These are phyloP conservation scores for Dalbergia cochinchinensis DNA, from an alignment of 306 rosid genomes.

Conservation along the genomic window DNA sequence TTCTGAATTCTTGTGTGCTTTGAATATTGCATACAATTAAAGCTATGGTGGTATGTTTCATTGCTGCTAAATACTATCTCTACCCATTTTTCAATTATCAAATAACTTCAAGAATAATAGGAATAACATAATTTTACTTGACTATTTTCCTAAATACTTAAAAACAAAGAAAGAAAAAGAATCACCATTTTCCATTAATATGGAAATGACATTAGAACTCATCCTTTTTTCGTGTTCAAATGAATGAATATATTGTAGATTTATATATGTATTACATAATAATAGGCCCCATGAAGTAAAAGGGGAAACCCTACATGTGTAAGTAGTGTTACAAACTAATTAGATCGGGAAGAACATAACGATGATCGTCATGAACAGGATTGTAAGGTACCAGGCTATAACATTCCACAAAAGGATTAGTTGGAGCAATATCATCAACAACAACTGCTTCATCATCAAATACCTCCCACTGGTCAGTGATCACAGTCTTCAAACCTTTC, in stretches of 20 bases:
- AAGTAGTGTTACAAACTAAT: not conserved
- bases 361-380: conserved; percentile 9
- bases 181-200: no score
- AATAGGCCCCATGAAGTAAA: not conserved
- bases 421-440: not conserved
- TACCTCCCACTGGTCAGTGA: conserved; percentile 80
- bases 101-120: no score
- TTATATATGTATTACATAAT: not conserved
- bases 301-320: not conserved
- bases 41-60: no score
- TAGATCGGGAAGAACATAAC: conserved; percentile 56
- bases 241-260: no score
- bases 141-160: no score
- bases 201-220: not conserved
- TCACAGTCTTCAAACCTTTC: conserved; percentile 58
- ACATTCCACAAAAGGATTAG: conserved; percentile 49
- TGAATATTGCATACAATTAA: no score
- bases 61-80: no score
- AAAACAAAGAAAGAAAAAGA: no score
- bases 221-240: not conserved
- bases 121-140: no score
- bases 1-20: no score
- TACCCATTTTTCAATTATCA: no score
- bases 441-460: conserved; percentile 62
- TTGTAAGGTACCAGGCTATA: conserved; percentile 39